Base-by-base conservation (phyloP, 2,329 filamentous ascomycete species). In the Beauveria asiatica region DNA sequence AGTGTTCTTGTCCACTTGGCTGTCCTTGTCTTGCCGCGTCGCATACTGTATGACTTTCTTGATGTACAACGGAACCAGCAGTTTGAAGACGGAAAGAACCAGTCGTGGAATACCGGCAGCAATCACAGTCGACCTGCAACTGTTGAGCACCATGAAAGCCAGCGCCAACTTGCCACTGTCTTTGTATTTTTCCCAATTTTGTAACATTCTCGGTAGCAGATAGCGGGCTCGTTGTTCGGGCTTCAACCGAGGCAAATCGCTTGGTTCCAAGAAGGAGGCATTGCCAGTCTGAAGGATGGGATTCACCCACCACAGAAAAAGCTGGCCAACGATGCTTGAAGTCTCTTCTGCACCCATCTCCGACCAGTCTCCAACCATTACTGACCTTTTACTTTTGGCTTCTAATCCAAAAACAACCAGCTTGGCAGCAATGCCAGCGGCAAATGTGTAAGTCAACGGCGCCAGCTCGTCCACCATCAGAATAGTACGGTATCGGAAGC, bases 401-500 rank as follows among this genome's bases (percentile, higher is more conserved):
- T 71, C 42, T 63, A 66, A 44, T 27, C 49, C 6, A 57, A 60
- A 8, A 52, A 71, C 19, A 45, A 49, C 2, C 25, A 27, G 2
- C 55, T 75, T 76, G 46, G 70, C 39, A 5, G 60, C 70, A 5
- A 74, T 57, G 0, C 65, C 63, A 3, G 66, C 63, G 1, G 69
- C 71, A 30, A 73, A 72, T 1, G 74, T 17, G 19, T 51, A 44
- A 3, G 48, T 19, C 23, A 59, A 13, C 13, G 41, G 48, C 19
- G 25, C 19, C 10, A 52, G 41, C 19, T 67, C 65, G 2, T 68
- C 64, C 30, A 67, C 72, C 8, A 78, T 62, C 66, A 72, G 76
- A 3, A 75, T 56, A 0, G 76, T 76, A 45, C 75, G 67, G 2
- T 67, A 66, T 62, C 74, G 72, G 1, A 71, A 66, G 3, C 68